Conservation (phyloP, 768 basidiomycete species). For the Arthromyces matolae region DNA sequence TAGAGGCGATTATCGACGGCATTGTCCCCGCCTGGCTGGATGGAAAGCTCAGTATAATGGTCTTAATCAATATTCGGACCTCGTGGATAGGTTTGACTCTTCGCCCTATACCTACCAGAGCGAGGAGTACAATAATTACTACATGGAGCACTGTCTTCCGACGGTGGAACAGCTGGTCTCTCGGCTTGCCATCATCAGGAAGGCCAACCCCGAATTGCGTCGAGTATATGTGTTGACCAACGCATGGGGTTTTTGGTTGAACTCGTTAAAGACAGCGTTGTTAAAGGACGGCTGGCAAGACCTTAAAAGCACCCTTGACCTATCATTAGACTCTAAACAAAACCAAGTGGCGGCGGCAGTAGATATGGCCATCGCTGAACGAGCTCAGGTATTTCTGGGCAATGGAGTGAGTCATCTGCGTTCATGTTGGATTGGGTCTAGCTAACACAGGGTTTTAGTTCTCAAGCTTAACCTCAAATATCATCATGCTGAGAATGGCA, state of each 20-base stretch:
- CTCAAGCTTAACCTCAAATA: constrained; percentile 49
- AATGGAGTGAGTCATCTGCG: constrained; percentile 47
- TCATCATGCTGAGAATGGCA: constrained; percentile 43
- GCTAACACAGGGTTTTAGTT: constrained; percentile 27
- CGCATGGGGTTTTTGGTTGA: constrained; percentile 42
- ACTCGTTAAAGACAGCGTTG: constrained; percentile 34
- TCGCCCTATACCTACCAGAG: constrained; percentile 15
- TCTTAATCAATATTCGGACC: constrained; percentile 40
- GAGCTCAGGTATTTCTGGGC: constrained; percentile 57
- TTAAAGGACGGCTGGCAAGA: constrained; percentile 48
- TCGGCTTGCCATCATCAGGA: constrained; percentile 28
- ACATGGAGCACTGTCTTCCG: constrained; percentile 35
- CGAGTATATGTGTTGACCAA: constrained; percentile 44
- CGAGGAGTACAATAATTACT: constrained; percentile 26
- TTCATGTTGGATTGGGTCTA: background rate
- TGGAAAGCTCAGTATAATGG: constrained; percentile 48
- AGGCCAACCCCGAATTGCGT: constrained; percentile 22
- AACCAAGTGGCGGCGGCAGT: constrained; percentile 46
- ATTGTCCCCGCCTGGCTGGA: constrained; percentile 46
- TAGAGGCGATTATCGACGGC: constrained; percentile 53
- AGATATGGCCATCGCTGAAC: constrained; percentile 58
- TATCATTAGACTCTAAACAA: constrained; percentile 43
- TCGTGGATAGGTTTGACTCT: constrained; percentile 40
- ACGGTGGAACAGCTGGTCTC: constrained; percentile 34
- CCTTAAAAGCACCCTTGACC: constrained; percentile 38